A percentile compares a stretch with the other conserved stretches of the same genome.
phyloP scores from a whole-genome alignment of 202 grass and related monocot species.

The Tripidium arundinaceum region DNA sequence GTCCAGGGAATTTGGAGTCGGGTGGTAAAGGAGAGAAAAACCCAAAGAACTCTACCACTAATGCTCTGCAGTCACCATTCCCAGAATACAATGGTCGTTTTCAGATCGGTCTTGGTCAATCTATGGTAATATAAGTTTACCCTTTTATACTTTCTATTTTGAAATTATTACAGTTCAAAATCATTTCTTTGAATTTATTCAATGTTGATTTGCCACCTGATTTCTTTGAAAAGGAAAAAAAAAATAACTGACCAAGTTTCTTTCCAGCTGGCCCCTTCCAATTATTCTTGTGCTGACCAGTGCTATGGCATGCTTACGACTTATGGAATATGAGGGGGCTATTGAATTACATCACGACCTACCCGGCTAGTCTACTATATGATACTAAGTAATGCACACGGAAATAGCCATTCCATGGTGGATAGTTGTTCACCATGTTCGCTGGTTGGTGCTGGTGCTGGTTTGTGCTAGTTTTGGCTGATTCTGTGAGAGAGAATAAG shows the following conservation, averaged over 20 bases:
- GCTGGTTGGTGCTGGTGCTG: no score
- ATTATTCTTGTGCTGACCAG: conserved; percentile 57
- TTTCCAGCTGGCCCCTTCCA: conserved; percentile 51
- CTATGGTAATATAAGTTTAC: conserved; percentile 43
- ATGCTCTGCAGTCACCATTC: conserved; percentile 40
- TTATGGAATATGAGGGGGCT: conserved; percentile 21
- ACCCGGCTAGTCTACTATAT: not conserved
- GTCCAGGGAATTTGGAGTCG: conserved; percentile 36
- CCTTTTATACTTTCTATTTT: not conserved
- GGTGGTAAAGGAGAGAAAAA: conserved; percentile 45
- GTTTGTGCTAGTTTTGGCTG: no score
- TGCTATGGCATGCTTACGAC: conserved; percentile 67
- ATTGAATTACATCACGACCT: conserved; percentile 12
- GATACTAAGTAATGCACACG: not conserved
- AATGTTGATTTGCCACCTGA: not conserved
- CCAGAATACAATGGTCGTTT: conserved; percentile 44
- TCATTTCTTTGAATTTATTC: not conserved
- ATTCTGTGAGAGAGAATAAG: no score
- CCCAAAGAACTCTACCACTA: conserved; percentile 38
- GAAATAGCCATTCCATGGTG: not conserved
- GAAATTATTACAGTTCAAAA: not conserved
- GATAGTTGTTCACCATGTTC: no score
- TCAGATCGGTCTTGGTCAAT: conserved; percentile 59
- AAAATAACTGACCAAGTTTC: not conserved
- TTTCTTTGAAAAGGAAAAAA: no score